These are phyloP conservation scores for Lumnitzera racemosa DNA, from an alignment of 345 rosid genomes.

Conservation along the genomic window DNA sequence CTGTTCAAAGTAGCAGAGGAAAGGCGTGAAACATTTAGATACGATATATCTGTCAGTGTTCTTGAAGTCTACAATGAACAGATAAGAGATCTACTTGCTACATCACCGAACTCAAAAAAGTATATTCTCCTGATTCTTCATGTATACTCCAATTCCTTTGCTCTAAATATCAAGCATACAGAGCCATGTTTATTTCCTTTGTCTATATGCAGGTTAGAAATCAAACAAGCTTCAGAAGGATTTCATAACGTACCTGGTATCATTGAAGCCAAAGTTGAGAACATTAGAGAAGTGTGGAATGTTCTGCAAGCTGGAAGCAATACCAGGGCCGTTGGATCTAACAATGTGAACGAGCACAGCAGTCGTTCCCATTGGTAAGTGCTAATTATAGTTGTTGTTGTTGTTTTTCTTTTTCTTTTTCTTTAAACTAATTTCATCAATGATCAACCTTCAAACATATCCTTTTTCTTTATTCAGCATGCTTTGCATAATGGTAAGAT, in stretches of 20 bases:
- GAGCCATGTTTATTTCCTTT: no score
- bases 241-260: slow-evolving; percentile 84
- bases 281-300: slow-evolving; percentile 72
- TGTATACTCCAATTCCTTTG: neutral
- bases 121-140: slow-evolving; percentile 15
- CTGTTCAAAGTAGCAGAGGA: slow-evolving; percentile 67
- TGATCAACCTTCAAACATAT: neutral
- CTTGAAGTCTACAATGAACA: slow-evolving; percentile 98
- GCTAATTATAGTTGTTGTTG: neutral
- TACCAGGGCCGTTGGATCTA: slow-evolving; percentile 94
- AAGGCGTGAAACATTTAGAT: slow-evolving; percentile 64
- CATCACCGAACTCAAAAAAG: slow-evolving; percentile 77
- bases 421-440: neutral
- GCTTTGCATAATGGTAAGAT: slow-evolving; percentile 83
- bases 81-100: slow-evolving; percentile 82
- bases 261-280: slow-evolving; percentile 73
- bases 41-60: slow-evolving; percentile 80
- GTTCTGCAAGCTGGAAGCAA: slow-evolving; percentile 87
- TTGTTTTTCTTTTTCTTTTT: neutral
- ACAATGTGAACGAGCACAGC: slow-evolving; percentile 93
- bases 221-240: slow-evolving; percentile 84
- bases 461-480: slow-evolving; percentile 45
- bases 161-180: neutral
- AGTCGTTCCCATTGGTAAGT: slow-evolving; percentile 92
- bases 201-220: slow-evolving; percentile 54